Conservation (phyloP, 1,284 basidiomycete genomes). For the Pseudozyma sp. region DNA sequence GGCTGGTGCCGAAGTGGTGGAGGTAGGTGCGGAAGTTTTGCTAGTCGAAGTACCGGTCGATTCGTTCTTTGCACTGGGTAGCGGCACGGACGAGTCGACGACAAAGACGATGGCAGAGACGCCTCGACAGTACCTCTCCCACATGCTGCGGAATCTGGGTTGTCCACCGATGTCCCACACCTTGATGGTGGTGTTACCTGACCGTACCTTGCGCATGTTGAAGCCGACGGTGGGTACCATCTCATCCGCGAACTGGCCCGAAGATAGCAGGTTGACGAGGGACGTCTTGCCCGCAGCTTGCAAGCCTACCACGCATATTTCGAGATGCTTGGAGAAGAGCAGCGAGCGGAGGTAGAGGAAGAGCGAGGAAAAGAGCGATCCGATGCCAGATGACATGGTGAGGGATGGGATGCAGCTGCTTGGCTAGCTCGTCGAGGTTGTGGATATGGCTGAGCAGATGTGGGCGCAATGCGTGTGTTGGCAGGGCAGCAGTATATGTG, state of each 20-base stretch:
- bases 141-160: constrained; percentile 85
- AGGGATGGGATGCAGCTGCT: not conserved
- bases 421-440: not conserved
- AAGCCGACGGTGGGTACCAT: constrained; percentile 94
- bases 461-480: not conserved
- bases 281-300: constrained; percentile 96
- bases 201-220: constrained; percentile 81
- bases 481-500: no score
- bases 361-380: constrained; percentile 52
- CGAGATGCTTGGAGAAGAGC: constrained; percentile 89
- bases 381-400: constrained; percentile 45
- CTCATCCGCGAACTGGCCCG: constrained; percentile 84
- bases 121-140: constrained; percentile 95
- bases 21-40: constrained; percentile 7
- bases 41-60: not conserved
- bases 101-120: constrained; percentile 92
- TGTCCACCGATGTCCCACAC: constrained; percentile 96
- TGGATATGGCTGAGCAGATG: not conserved
- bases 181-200: constrained; percentile 89
- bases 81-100: constrained; percentile 36
- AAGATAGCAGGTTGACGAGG: constrained; percentile 86
- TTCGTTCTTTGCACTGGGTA: constrained; percentile 23
- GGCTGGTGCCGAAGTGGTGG: constrained; percentile 6
- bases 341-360: constrained; percentile 70
- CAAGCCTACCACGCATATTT: constrained; percentile 91